Base-by-base conservation (phyloP, 129 eudicot genomes). In the Pulicaria dysenterica region DNA sequence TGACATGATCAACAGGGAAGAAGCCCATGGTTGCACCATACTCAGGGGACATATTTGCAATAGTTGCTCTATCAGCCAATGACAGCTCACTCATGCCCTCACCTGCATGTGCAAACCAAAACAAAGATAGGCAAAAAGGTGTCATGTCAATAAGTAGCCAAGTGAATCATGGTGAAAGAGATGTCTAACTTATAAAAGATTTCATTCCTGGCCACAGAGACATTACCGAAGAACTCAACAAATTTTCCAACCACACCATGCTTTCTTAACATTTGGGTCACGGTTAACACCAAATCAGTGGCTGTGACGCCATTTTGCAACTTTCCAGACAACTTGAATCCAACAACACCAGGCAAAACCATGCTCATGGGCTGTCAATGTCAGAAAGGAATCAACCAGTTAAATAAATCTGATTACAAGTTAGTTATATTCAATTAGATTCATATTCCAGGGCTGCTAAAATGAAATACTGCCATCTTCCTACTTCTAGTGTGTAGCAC, bases 11-110 rank as follows among this genome's bases (percentile, higher is more conserved):
- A 12, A 95, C 99, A 56, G 96, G 98, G 80, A 93, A 93, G 89
- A 93, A 93, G 8, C 98, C 98, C 98, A 95, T 95, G 65, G 99
- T 95, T 59, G 99, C 97, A 72, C 99, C 99, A 80, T 95, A 95
- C 79, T 95, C 99, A 0, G 99, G 99, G 19, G 99, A 90, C 99
- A 95, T 95, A 59, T 95, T 95, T 72, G 97, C 99, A 81, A 95
- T 95, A 58, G 99, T 94, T n/a, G 98, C 98, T 83, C 98, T 90
- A 78, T 94, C 98, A 60, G 98, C 98, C 72, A 94, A 83, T 24
- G 98, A 82, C 50, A 90, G 65, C 57, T 85, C 82, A 66, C 86
- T 80, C 91, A 95, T 79, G 13, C 99, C 99, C 64, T 88, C 87
- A 61, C 97, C 97, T 95, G 76, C 69, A 75, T 10, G 13, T 64